Conservation (phyloP, 2,329 filamentous ascomycete genomes). For the Apiospora arundinis region DNA sequence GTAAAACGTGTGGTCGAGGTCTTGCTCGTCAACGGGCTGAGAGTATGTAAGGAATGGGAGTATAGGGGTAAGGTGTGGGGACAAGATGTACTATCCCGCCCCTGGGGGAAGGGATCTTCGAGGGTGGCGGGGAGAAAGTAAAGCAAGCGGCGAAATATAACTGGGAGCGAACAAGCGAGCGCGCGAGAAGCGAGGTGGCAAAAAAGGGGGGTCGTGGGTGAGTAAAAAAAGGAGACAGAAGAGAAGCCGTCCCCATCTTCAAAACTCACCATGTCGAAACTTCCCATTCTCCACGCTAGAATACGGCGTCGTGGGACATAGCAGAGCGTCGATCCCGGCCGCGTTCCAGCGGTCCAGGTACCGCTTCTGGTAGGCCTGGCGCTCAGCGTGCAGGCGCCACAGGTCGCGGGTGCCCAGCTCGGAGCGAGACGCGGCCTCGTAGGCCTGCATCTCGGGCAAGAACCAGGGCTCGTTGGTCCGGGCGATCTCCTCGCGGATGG, state of each 20-base stretch:
- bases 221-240: background rate
- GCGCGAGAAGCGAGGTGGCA: background rate
- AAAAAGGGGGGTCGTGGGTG: background rate
- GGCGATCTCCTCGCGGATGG: conserved; percentile 47
- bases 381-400: conserved; percentile 55
- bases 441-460: conserved; percentile 35
- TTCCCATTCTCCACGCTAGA: conserved; percentile 49
- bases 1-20: background rate
- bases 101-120: too few species aligned
- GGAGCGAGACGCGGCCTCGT: conserved; percentile 31
- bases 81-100: too few species aligned
- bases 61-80: background rate
- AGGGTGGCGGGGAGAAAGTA: too few species aligned
- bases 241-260: too few species aligned
- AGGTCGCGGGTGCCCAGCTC: conserved; percentile 49
- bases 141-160: background rate
- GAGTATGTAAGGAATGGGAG: background rate
- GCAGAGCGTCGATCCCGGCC: conserved; percentile 64
- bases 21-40: background rate
- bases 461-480: conserved; percentile 49
- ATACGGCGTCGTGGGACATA: conserved; percentile 62
- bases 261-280: conserved; percentile 50
- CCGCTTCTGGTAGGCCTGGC: conserved; percentile 51
- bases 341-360: conserved; percentile 54
- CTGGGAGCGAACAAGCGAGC: background rate